Base-by-base conservation (phyloP, 371 early-diverging fungal species). In the Circinella minor region DNA sequence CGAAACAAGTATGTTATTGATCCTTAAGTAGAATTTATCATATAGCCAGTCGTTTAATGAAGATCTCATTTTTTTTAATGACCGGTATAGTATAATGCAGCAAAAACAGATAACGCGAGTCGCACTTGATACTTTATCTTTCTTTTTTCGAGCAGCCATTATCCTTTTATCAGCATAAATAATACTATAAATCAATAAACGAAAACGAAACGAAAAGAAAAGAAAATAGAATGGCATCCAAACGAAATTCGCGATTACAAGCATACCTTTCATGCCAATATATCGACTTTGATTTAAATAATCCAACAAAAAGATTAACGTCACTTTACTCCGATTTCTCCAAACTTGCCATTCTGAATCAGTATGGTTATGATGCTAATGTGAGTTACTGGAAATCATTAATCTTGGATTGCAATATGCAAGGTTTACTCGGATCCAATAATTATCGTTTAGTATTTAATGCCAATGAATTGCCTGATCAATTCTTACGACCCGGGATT, bases 371-470 rank as follows among this genome's bases (percentile, higher is more conserved):
- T 36, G 66, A 74, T 51, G 39, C 62, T 47, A 74, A 74, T 36
- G 68, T 74, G 13, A 55, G 61, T n/a, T 76, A 73, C 36, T 76
- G 76, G 76, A 64, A 71, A 8, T 63, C 73, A 13, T 63, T 73
- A 39, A 65, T 76, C 55, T 67, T 76, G 36, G 76, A 76, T 34
- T 65, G 71, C 20, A 73, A 76, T 51, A 36, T 61, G 3, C 66
- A 67, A 39, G 73, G 76, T 1, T 36, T 73, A 39, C 47, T 76
- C 34, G 70, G 70, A 11, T 43, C 47, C 8, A n/a, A 43, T 13
- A 63, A 74, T 20, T 47, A 67, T 27, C 51, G 47, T 27, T 68
- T 74, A 11, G 74, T 66, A 2, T 49, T 74, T 27, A 60, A 71
- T 61, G 11, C 63, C 36, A 27, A 48, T n/a, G 68, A 67, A 11